Percentiles rank a stretch among this genome's conserved stretches.
These are phyloP conservation scores for Phenoliferia sp. DNA, from an alignment of 1,284 basidiomycete genomes.

Conservation along the genomic window DNA sequence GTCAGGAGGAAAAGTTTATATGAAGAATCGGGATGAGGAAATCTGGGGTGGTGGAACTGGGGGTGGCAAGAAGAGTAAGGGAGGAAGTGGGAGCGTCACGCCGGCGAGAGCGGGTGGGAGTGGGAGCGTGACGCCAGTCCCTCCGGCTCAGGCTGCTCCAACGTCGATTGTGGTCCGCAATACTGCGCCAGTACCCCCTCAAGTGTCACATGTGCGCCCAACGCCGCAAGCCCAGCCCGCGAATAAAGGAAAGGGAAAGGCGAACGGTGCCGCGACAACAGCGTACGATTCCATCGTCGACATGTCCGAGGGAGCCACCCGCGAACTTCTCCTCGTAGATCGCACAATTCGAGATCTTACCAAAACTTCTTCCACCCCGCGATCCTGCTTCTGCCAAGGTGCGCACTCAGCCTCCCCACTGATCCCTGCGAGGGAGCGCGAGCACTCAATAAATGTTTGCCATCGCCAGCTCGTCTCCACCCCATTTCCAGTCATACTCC, in stretches of 20 bases:
- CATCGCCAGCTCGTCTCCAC: constrained; percentile 45
- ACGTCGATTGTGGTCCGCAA: background rate
- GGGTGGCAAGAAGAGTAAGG: background rate
- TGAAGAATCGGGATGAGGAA: constrained; percentile 6
- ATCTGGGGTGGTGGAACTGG: constrained; percentile 1
- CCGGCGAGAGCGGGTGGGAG: background rate
- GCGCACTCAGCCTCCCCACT: constrained; percentile 24
- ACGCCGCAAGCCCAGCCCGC: constrained; percentile 15
- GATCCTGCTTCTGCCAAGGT: constrained; percentile 47
- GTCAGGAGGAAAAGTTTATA: constrained; percentile 1
- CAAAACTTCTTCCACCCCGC: background rate
- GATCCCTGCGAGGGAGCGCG: background rate
- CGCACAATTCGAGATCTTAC: constrained; percentile 5
- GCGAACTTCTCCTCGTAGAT: constrained; percentile 24
- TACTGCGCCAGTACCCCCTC: background rate
- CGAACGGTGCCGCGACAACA: constrained; percentile 36
- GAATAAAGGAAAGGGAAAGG: constrained; percentile 15
- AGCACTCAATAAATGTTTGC: background rate
- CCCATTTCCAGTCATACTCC: constrained; percentile 43
- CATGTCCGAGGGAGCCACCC: constrained; percentile 39
- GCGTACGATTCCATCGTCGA: constrained; percentile 29
- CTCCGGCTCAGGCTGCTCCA: constrained; percentile 3
- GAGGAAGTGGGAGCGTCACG: too few species aligned
- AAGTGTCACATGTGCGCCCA: constrained; percentile 5
- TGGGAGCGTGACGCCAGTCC: background rate